These are phyloP conservation scores for Lactarius hengduanensis DNA, from an alignment of 768 basidiomycete genomes.

Conservation along the genomic window DNA sequence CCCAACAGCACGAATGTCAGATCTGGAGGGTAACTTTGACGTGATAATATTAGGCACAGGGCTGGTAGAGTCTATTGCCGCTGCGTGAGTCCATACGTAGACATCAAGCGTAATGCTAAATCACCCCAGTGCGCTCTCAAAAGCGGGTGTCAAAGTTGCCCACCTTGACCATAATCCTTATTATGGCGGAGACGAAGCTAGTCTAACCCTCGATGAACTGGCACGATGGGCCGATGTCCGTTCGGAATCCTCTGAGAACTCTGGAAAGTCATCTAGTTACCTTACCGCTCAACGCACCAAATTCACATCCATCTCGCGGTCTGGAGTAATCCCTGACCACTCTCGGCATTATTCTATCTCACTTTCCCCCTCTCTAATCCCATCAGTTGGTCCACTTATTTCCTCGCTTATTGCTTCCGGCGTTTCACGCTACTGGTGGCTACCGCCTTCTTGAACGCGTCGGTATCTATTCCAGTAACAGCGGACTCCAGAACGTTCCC, in stretches of 20 bases:
- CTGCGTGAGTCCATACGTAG: slow-evolving; percentile 64
- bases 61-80: slow-evolving; percentile 78
- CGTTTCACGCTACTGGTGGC: slow-evolving; percentile 86
- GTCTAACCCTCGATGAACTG: slow-evolving; percentile 79
- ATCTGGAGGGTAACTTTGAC: slow-evolving; percentile 49
- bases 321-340: slow-evolving; percentile 46
- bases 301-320: slow-evolving; percentile 47
- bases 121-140: slow-evolving; percentile 72
- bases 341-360: slow-evolving; percentile 83
- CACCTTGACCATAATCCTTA: slow-evolving; percentile 84
- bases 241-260: slow-evolving; percentile 26
- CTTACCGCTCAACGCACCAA: slow-evolving; percentile 33
- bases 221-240: slow-evolving; percentile 58
- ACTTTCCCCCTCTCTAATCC: slow-evolving; percentile 78
- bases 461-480: slow-evolving; percentile 52
- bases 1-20: slow-evolving; percentile 10
- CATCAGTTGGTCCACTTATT: slow-evolving; percentile 75
- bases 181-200: slow-evolving; percentile 84
- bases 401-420: slow-evolving; percentile 76
- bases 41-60: slow-evolving; percentile 75
- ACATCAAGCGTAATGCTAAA: slow-evolving; percentile 15
- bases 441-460: slow-evolving; percentile 80
- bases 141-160: slow-evolving; percentile 82
- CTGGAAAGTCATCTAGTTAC: slow-evolving; percentile 29
- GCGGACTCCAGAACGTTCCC: slow-evolving; percentile 61